Percentiles rank a stretch among this genome's conserved stretches.
Evolutionary conservation across 2,329 filamentous ascomycete genomes (phyloP).

Genomic region (Aspergillaceae sp.): DNA sequence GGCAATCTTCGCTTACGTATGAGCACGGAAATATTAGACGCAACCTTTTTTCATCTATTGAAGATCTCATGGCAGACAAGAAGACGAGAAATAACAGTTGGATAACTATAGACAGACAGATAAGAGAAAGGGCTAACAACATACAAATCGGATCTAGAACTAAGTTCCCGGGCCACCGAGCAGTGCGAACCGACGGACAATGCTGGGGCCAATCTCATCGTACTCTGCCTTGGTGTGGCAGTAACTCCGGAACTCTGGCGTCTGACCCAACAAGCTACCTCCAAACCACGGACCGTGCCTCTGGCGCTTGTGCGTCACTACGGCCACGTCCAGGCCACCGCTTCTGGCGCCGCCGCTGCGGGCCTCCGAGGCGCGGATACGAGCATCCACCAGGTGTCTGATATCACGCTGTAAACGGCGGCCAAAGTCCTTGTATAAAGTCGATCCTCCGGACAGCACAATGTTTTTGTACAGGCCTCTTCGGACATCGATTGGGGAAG

Average conservation of each 20-base stretch:
- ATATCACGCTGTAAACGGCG: conserved; percentile 94
- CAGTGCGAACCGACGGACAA: conserved; percentile 88
- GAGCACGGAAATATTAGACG: no score
- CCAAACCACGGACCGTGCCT: conserved; percentile 98
- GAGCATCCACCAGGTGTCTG: conserved; percentile 84
- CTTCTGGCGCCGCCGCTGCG: conserved; percentile 86
- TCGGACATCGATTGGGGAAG: conserved; percentile 93
- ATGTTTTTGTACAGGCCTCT: conserved; percentile 99
- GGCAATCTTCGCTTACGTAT: no score
- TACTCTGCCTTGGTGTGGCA: conserved; percentile 90
- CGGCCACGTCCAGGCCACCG: conserved; percentile 90
- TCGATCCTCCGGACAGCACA: conserved; percentile 92
- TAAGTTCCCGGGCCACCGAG: conserved; percentile 73
- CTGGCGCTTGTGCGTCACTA: conserved; percentile 96
- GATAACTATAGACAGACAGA: conserved; percentile 8
- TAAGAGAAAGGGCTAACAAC: conserved; percentile 11
- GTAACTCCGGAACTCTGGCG: conserved; percentile 95
- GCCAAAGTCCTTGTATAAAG: conserved; percentile 97
- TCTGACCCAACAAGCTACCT: conserved; percentile 90
- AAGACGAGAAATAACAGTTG: no score
- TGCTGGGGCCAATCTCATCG: conserved; percentile 91
- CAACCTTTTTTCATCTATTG: no score
- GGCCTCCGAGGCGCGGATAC: conserved; percentile 85
- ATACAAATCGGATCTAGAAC: conserved; percentile 16
- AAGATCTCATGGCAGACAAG: no score